A percentile compares a stretch with the other conserved stretches of the same genome.
These are phyloP conservation scores for Apium graveolens DNA, from an alignment of 129 eudicot species.

Conservation along the genomic window DNA sequence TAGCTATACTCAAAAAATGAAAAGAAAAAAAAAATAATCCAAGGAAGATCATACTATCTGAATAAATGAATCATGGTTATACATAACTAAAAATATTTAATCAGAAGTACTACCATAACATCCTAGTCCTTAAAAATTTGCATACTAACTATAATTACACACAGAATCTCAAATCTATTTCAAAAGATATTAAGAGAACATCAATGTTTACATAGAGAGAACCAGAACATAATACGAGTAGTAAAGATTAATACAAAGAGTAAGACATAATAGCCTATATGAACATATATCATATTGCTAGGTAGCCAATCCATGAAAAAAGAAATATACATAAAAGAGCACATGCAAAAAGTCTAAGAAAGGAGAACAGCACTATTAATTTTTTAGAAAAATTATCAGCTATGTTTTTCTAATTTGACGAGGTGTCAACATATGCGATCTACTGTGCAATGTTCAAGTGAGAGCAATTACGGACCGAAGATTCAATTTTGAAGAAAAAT, in stretches of 20 bases:
- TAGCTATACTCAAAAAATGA: no score
- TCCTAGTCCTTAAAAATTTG: neutral
- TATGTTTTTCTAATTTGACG: neutral
- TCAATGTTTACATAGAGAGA: neutral
- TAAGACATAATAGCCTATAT: neutral
- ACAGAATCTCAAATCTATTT: neutral
- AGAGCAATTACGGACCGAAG: slow-evolving; percentile 45
- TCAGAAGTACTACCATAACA: neutral
- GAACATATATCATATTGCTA: neutral
- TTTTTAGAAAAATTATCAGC: neutral
- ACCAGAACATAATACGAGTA: neutral
- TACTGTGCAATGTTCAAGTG: neutral
- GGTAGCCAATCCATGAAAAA: neutral
- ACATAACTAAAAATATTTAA: neutral
- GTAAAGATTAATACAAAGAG: neutral
- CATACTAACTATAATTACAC: neutral
- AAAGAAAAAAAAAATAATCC: no score
- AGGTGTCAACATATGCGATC: neutral
- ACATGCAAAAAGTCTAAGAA: neutral
- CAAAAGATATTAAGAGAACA: neutral
- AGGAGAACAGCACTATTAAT: neutral
- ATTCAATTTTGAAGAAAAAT: slow-evolving; percentile 85
- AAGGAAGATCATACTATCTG: neutral
- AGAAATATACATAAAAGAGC: neutral
- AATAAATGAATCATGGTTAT: neutral